Conservation (phyloP, 805 yeast genomes). For the Metschnikowia dekortorum region DNA sequence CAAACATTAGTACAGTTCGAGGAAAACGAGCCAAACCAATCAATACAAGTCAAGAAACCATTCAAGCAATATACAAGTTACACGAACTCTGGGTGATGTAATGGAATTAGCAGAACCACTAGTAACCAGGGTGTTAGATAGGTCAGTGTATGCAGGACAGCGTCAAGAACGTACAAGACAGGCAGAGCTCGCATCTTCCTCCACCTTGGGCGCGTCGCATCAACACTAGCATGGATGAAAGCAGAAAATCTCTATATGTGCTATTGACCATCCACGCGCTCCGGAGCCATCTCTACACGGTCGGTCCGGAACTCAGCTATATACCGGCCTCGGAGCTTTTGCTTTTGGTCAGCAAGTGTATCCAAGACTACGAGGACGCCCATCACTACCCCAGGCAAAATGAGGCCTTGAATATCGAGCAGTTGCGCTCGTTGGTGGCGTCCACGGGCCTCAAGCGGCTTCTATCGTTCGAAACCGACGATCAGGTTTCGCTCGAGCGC, state of each 20-base stretch:
- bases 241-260: slow-evolving; percentile 1
- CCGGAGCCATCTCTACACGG: not conserved
- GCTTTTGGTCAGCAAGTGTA: not conserved
- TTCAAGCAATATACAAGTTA: no score
- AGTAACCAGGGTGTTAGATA: no score
- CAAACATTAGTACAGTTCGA: no score
- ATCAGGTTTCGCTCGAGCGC: not conserved
- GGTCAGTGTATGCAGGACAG: not conserved
- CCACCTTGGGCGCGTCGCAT: not conserved
- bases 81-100: no score
- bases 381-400: not conserved
- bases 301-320: not conserved
- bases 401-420: not conserved
- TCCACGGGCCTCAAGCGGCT: slow-evolving; percentile 1
- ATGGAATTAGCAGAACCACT: no score
- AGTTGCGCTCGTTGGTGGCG: slow-evolving; percentile 1
- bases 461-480: not conserved
- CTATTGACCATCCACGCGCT: not conserved
- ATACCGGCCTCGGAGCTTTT: not conserved
- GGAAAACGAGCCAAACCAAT: no score
- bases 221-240: slow-evolving; percentile 1
- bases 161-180: not conserved
- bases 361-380: not conserved
- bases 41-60: no score
- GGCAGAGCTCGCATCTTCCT: no score